Conservation (phyloP, 345 rosid species). For the Alliaria petiolata region DNA sequence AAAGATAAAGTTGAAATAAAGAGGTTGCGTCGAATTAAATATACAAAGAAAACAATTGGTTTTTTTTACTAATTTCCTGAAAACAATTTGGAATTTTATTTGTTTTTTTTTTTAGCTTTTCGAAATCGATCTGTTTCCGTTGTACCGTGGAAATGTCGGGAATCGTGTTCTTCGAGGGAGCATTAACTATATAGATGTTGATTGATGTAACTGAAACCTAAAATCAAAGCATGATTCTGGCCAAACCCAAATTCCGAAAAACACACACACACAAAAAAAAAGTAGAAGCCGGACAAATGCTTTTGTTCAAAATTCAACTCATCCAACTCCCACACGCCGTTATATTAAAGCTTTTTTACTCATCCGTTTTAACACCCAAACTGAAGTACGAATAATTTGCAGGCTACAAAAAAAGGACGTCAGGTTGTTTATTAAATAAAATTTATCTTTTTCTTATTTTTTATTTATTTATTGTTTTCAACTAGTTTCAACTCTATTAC, state of each 20-base stretch:
- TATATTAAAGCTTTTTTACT: neutral
- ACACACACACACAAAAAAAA: neutral
- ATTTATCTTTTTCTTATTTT: no score
- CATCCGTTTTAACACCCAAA: neutral
- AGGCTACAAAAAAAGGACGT: neutral
- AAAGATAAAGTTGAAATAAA: no score
- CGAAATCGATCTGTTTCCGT: neutral
- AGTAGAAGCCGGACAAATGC: constrained; percentile 10
- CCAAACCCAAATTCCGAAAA: constrained; percentile 5
- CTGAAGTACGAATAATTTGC: neutral
- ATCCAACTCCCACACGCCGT: neutral
- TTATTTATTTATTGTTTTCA: no score
- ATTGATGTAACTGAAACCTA: constrained; percentile 30
- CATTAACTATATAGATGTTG: constrained; percentile 25
- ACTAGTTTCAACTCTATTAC: no score
- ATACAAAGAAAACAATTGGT: neutral
- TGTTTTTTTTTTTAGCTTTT: no score
- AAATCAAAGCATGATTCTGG: constrained; percentile 21
- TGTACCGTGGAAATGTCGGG: constrained; percentile 15
- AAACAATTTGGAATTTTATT: neutral
- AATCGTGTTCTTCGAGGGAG: constrained; percentile 28
- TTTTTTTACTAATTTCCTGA: neutral
- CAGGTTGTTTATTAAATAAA: neutral
- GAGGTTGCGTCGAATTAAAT: neutral
- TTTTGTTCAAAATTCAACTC: constrained; percentile 4